Evolutionary conservation across 495 filamentous ascomycete genomes (phyloP).

Genomic region (Haplographium delicatum): DNA sequence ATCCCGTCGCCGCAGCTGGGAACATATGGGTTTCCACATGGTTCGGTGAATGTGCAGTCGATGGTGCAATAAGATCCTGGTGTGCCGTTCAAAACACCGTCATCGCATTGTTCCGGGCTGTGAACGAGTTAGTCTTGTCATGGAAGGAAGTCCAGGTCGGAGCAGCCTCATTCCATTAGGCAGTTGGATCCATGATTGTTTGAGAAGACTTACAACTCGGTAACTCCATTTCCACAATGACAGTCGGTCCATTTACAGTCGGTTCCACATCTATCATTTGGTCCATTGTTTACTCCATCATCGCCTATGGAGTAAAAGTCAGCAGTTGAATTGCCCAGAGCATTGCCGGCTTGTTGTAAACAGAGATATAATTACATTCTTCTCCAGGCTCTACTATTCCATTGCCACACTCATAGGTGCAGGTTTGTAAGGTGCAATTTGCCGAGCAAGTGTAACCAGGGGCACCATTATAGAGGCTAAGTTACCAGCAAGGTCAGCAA

Average conservation of each 20-base stretch:
- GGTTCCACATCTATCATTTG: not conserved
- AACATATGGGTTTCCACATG: not conserved
- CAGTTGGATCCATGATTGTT: not conserved
- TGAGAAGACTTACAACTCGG: not conserved
- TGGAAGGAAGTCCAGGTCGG: not conserved
- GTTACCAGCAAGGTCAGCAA: not conserved
- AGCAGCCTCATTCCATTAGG: too few species aligned
- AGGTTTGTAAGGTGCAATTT: conserved; percentile 4
- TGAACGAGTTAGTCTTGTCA: not conserved
- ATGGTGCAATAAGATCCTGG: not conserved
- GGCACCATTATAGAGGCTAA: not conserved
- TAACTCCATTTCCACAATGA: conserved; percentile 2
- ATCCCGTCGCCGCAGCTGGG: conserved; percentile 3
- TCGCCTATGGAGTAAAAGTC: not conserved
- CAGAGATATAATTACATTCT: not conserved
- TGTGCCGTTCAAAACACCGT: conserved; percentile 3
- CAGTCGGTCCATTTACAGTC: conserved; percentile 3
- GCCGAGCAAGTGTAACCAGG: conserved; percentile 1
- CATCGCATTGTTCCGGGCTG: conserved; percentile 4
- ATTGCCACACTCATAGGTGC: conserved; percentile 6
- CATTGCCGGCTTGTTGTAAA: not conserved
- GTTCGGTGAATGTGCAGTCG: conserved; percentile 5
- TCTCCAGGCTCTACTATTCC: not conserved
- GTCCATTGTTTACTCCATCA: not conserved
- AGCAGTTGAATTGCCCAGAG: not conserved